Conservation (phyloP, 768 basidiomycete species). For the Tulasnella sp. region DNA sequence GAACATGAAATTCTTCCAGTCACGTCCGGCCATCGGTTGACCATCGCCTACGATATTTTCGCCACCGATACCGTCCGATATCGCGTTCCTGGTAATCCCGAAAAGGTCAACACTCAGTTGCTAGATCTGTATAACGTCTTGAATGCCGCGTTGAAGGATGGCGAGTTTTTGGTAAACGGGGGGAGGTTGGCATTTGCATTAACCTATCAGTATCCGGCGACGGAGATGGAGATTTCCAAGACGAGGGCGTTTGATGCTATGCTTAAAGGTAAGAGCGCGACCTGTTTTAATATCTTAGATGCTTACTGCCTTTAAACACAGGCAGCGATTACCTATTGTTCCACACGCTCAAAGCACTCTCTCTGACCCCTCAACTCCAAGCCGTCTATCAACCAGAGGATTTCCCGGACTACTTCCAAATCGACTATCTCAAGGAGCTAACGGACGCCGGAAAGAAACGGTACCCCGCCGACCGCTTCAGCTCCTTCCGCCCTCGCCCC, state of each 20-base stretch:
- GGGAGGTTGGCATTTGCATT: conserved; percentile 8
- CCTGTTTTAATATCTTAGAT: not conserved
- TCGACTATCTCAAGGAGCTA: not conserved
- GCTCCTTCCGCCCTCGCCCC: not conserved
- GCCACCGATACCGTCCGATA: not conserved
- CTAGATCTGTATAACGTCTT: not conserved
- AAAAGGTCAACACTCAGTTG: no score
- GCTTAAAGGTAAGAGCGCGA: not conserved
- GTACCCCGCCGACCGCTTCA: not conserved
- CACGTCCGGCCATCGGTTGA: conserved; percentile 33
- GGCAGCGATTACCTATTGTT: not conserved
- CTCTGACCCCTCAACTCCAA: not conserved
- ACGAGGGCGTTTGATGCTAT: not conserved
- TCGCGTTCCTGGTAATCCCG: not conserved
- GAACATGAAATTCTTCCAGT: conserved; percentile 37
- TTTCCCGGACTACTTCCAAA: not conserved
- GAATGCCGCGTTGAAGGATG: not conserved
- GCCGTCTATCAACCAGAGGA: not conserved
- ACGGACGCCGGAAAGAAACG: not conserved
- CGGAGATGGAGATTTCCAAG: not conserved
- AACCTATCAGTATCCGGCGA: not conserved
- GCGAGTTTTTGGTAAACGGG: conserved; percentile 7
- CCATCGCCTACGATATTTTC: conserved; percentile 27
- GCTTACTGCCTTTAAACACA: not conserved
- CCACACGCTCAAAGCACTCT: not conserved